A percentile compares a stretch with the other conserved stretches of the same genome.
Conservation (phyloP, 345 rosid genomes). For the Heritiera fomes region DNA sequence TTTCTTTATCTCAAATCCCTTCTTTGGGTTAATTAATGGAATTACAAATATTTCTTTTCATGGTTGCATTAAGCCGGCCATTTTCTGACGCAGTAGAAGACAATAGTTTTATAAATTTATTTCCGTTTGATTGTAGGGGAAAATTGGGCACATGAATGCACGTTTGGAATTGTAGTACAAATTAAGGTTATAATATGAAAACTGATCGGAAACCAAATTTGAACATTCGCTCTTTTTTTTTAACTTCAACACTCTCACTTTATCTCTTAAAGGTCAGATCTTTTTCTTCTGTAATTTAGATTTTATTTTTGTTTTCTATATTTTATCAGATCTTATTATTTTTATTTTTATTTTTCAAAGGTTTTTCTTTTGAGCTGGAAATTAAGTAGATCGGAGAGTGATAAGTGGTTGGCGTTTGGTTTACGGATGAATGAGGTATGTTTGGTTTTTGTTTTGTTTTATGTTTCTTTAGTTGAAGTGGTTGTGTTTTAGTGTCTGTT, state of each 20-base stretch:
- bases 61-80: neutral
- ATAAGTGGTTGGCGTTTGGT: conserved; percentile 15
- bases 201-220: conserved; percentile 34
- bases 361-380: neutral
- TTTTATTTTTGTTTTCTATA: neutral
- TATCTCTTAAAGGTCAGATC: conserved; percentile 20
- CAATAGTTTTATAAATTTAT: neutral
- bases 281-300: neutral
- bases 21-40: neutral
- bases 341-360: neutral
- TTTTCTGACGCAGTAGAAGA: neutral
- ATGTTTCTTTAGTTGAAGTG: neutral
- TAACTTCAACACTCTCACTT: conserved; percentile 6
- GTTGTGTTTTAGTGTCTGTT: conserved; percentile 26
- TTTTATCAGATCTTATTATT: conserved; percentile 13
- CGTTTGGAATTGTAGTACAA: conserved; percentile 17
- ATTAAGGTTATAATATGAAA: conserved; percentile 33
- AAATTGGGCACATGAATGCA: neutral
- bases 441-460: neutral
- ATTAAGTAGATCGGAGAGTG: conserved; percentile 18
- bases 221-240: conserved; percentile 36
- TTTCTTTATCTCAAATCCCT: neutral
- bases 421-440: conserved; percentile 37
- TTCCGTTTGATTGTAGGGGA: conserved; percentile 16
- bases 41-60: neutral